A percentile compares a stretch with the other conserved stretches of the same genome.
Evolutionary conservation across 2,329 filamentous ascomycete species (phyloP).

Genomic region (Parafenestella ontariensis): DNA sequence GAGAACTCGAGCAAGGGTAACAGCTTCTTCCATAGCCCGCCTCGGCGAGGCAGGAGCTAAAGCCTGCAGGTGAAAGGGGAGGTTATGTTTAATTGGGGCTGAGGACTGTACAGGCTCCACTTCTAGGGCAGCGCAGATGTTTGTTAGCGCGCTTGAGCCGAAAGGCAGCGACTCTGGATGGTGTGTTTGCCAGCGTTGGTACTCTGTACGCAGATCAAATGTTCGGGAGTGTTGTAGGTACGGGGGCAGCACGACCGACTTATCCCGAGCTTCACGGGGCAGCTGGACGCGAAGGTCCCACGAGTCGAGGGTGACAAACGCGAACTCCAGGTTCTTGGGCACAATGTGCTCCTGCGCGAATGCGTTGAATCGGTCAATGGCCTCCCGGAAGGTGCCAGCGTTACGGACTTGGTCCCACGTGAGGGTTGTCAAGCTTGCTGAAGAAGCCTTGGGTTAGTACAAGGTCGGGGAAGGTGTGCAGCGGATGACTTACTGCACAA

Average conservation of each 20-base stretch:
- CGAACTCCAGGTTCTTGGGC: constrained; percentile 92
- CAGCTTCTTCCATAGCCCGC: constrained; percentile 95
- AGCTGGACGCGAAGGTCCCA: constrained; percentile 99
- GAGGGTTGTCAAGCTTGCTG: constrained; percentile 94
- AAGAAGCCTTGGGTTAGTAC: constrained; percentile 37
- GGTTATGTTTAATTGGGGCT: constrained; percentile 97
- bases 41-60: constrained; percentile 93
- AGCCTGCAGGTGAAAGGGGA: constrained; percentile 96
- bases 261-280: constrained; percentile 95
- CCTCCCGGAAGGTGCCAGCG: constrained; percentile 95
- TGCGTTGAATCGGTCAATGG: constrained; percentile 90
- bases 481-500: constrained; percentile 82
- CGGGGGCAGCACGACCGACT: constrained; percentile 92
- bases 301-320: constrained; percentile 96
- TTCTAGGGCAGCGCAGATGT: constrained; percentile 97
- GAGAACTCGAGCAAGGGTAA: constrained; percentile 91
- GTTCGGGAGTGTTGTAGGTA: constrained; percentile 98
- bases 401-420: constrained; percentile 99
- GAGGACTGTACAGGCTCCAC: constrained; percentile 97
- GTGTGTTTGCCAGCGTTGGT: constrained; percentile 97
- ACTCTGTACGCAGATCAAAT: constrained; percentile 96
- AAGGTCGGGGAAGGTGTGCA: constrained; percentile 11
- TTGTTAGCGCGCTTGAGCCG: constrained; percentile 91
- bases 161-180: constrained; percentile 97
- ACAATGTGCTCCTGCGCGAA: constrained; percentile 93